Base-by-base conservation (phyloP, 768 basidiomycete species). In the Termitomyces sp. region DNA sequence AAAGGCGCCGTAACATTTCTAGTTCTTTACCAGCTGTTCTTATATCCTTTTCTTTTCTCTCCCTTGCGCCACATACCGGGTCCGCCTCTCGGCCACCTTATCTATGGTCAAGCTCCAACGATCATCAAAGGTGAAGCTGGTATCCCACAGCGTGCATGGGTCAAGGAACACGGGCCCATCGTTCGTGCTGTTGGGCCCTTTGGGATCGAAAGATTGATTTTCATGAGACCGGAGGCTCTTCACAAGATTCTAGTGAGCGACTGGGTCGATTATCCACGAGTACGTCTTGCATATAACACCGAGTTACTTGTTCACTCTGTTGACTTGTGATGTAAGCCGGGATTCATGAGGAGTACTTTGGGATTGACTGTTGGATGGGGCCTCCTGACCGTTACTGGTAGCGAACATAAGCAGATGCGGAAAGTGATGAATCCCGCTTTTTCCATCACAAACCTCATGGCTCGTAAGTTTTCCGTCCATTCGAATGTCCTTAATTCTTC, bases 371-470 rank as follows among this genome's bases (percentile, higher is more conserved):
- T 76, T 10, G 78, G 78, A 0, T 72, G 76, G 62, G 79, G 79
- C 1, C 66, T 80, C 1, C 63, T 80, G 43, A 79, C 79, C 0
- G 74, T 77, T 17, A 80, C 78, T 1, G 78, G 80, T 5, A 69
- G 75, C 37, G 76, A 76, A 32, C 79, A 80, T 60, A 78, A 72
- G 58, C 72, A 72, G 49, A 78, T 81, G 76, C 75, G 77, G 35
- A 78, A 73, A 59, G 70, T 71, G 1, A 79, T 82, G 76, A 80
- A 78, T 52, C 78, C 80, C 0, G 80, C 80, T 0, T 80, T 82
- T 60, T 78, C 78, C 0, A 68, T 80, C 25, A 67, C 73, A 2
- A 79, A 70, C 55, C 68, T 77, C 16, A 70, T 66, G 59, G 67
- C 72, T 39, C 72, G 73, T 75, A 58, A 39, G 73, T 42, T 42